A percentile compares a stretch with the other conserved stretches of the same genome.
Evolutionary conservation across 2,329 filamentous ascomycete species (phyloP).

Genomic region (Cercospora sp.): DNA sequence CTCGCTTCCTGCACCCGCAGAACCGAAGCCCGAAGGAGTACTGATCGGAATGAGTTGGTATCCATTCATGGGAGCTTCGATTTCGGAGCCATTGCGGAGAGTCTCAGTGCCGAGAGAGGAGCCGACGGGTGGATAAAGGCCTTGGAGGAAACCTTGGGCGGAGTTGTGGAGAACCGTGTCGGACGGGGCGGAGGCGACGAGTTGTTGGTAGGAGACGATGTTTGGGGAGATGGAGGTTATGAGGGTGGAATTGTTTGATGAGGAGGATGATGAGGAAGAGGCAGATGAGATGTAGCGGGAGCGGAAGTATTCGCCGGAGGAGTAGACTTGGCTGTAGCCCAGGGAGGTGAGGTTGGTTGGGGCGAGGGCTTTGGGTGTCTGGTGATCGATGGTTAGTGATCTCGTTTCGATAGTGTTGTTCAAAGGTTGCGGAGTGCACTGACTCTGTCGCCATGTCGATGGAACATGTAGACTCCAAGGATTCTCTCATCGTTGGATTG

Average conservation of each 20-base stretch:
- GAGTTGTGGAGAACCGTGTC: constrained; percentile 78
- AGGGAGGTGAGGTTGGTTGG: constrained; percentile 75
- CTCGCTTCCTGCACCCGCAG: constrained; percentile 60
- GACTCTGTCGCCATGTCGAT: constrained; percentile 79
- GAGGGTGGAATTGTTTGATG: constrained; percentile 52
- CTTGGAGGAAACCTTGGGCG: constrained; percentile 77
- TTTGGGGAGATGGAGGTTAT: constrained; percentile 40
- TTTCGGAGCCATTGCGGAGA: constrained; percentile 67
- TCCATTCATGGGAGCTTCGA: constrained; percentile 70
- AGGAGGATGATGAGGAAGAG: constrained; percentile 55
- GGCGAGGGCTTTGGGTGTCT: constrained; percentile 69
- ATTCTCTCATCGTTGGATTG: constrained; percentile 60
- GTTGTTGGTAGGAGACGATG: constrained; percentile 66
- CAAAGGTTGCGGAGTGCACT: neutral
- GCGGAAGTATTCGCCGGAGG: constrained; percentile 73
- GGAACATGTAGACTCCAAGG: constrained; percentile 81
- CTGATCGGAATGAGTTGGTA: constrained; percentile 83
- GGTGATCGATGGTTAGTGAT: neutral
- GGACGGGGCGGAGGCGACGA: constrained; percentile 67
- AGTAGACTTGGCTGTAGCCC: constrained; percentile 73
- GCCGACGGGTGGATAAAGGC: constrained; percentile 77
- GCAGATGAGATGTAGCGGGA: constrained; percentile 67
- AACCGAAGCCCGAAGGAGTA: constrained; percentile 35
- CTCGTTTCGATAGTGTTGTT: neutral
- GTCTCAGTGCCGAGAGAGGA: constrained; percentile 54